These are phyloP conservation scores for Oropetium thomaeum DNA, from an alignment of 176 grass and related monocot genomes.

Conservation along the genomic window DNA sequence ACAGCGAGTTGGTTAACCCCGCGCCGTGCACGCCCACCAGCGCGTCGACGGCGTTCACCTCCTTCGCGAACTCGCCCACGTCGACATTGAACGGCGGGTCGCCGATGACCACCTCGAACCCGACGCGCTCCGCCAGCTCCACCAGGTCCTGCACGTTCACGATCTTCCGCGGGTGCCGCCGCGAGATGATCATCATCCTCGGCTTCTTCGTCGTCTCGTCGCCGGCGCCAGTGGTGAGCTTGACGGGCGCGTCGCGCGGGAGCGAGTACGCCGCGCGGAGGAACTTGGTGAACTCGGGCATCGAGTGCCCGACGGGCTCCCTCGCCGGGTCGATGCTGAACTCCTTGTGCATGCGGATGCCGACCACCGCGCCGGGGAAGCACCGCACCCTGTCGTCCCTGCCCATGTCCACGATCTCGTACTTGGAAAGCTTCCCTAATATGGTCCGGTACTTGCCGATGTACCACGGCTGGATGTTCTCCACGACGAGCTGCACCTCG, in stretches of 20 bases:
- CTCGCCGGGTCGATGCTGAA: conserved; percentile 75
- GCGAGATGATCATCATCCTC: conserved; percentile 79
- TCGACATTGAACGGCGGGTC: conserved; percentile 74
- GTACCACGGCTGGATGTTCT: conserved; percentile 68
- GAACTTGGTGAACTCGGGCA: conserved; percentile 83
- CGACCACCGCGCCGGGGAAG: conserved; percentile 60
- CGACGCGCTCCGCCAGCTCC: conserved; percentile 44
- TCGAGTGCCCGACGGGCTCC: conserved; percentile 50
- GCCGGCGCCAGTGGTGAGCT: background rate
- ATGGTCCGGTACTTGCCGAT: conserved; percentile 56
- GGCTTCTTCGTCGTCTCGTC: conserved; percentile 28
- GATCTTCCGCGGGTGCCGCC: conserved; percentile 62
- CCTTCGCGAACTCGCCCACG: conserved; percentile 58
- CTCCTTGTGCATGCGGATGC: conserved; percentile 70
- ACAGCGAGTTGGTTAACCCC: conserved; percentile 82
- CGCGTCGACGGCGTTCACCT: conserved; percentile 76
- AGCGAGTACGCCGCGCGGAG: conserved; percentile 48
- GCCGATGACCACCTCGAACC: conserved; percentile 86
- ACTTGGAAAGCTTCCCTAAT: conserved; percentile 29
- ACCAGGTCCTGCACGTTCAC: conserved; percentile 56
- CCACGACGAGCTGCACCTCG: conserved; percentile 62
- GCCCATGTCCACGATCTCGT: conserved; percentile 67
- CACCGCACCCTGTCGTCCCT: conserved; percentile 57
- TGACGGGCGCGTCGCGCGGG: conserved; percentile 38
- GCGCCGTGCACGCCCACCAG: conserved; percentile 90